phyloP scores from a whole-genome alignment of 495 filamentous ascomycete species.

The Aspergillus steynii region DNA sequence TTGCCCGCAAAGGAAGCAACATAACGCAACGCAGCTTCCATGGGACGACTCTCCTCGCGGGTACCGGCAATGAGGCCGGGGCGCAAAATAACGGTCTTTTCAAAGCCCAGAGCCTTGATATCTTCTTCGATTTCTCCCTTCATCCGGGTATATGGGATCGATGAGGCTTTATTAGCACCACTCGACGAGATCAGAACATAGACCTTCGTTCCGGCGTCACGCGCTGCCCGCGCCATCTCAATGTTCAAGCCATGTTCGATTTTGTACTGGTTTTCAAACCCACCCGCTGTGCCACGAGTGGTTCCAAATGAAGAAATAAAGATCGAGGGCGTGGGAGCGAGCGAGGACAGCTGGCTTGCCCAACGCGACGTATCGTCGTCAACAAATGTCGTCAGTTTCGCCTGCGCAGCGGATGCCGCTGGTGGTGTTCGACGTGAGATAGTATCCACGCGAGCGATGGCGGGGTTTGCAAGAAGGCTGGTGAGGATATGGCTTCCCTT shows the following conservation, averaged over 20 bases:
- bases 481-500: constrained; percentile 53
- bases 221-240: constrained; percentile 65
- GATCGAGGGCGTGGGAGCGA: constrained; percentile 56
- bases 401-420: constrained; percentile 29
- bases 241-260: constrained; percentile 76
- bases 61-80: constrained; percentile 76
- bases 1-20: constrained; percentile 52
- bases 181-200: constrained; percentile 68
- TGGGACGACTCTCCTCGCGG: constrained; percentile 57
- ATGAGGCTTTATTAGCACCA: constrained; percentile 48
- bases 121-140: constrained; percentile 80
- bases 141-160: constrained; percentile 65
- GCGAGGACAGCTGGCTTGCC: constrained; percentile 51
- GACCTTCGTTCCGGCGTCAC: constrained; percentile 59
- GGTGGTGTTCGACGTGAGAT: constrained; percentile 47
- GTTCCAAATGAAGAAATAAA: constrained; percentile 70
- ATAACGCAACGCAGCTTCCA: constrained; percentile 45
- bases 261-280: constrained; percentile 71
- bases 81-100: constrained; percentile 68
- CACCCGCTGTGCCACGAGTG: constrained; percentile 63
- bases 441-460: constrained; percentile 45
- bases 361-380: constrained; percentile 53
- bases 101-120: constrained; percentile 69
- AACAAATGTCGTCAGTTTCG: constrained; percentile 46
- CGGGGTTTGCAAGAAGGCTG: constrained; percentile 39